Percentiles rank a stretch among this genome's conserved stretches.
These are phyloP conservation scores for Citrus hindsii DNA, from an alignment of 345 rosid species.

Conservation along the genomic window DNA sequence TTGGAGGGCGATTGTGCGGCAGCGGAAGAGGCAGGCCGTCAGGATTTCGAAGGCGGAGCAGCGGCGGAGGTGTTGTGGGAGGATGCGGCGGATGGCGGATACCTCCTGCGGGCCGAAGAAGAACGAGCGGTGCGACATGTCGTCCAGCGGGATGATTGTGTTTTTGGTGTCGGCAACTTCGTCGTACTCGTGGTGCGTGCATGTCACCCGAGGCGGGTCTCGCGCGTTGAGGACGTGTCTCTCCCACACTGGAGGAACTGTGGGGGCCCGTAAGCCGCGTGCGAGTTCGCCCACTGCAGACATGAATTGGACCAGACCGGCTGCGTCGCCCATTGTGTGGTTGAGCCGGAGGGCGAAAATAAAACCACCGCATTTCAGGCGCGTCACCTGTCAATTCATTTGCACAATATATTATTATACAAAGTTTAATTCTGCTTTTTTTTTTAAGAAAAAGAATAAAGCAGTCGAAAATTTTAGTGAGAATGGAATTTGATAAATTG, in stretches of 20 bases:
- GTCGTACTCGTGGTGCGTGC: constrained; percentile 46
- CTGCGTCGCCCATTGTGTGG: constrained; percentile 49
- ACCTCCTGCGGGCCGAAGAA: constrained; percentile 41
- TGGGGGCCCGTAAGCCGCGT: constrained; percentile 30
- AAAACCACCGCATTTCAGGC: constrained; percentile 42
- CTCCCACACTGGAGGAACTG: constrained; percentile 44
- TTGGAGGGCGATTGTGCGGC: constrained; percentile 46
- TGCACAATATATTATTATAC: not conserved
- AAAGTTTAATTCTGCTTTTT: not conserved
- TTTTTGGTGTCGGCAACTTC: constrained; percentile 25
- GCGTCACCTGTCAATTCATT: constrained; percentile 33
- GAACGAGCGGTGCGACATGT: constrained; percentile 45
- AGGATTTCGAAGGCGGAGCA: constrained; percentile 41
- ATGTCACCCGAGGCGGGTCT: constrained; percentile 32
- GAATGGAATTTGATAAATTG: no score
- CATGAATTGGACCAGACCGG: constrained; percentile 41
- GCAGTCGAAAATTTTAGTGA: not conserved
- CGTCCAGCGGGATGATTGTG: constrained; percentile 17
- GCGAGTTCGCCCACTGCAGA: constrained; percentile 44
- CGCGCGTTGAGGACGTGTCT: constrained; percentile 37
- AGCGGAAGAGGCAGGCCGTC: constrained; percentile 56
- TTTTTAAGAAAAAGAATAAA: no score
- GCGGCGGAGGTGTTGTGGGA: constrained; percentile 32
- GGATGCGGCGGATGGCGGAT: constrained; percentile 27
- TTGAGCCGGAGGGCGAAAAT: constrained; percentile 41